Evolutionary conservation across 768 basidiomycete genomes (phyloP).

Genomic region (Jaapia argillacea): DNA sequence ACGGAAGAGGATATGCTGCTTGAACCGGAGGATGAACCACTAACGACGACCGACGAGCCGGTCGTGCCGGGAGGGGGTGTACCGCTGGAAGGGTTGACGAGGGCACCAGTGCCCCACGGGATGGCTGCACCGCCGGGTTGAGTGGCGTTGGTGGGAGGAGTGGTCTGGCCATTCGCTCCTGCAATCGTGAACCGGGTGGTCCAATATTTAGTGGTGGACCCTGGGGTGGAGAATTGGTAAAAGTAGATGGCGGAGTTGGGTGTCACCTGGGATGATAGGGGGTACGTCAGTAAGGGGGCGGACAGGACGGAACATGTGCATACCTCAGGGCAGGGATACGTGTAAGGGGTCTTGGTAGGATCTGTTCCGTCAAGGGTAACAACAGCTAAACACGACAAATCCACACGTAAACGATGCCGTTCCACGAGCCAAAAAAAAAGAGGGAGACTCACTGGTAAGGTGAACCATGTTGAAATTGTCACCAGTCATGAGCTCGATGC

Average conservation of each 20-base stretch:
- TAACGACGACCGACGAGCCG: no score
- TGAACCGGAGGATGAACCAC: neutral
- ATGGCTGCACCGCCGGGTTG: slow-evolving; percentile 40
- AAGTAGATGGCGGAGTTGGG: slow-evolving; percentile 67
- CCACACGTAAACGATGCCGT: no score
- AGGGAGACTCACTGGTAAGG: slow-evolving; percentile 43
- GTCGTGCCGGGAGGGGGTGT: slow-evolving; percentile 11
- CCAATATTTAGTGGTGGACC: slow-evolving; percentile 38
- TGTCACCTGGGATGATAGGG: slow-evolving; percentile 33
- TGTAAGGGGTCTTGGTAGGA: slow-evolving; percentile 30
- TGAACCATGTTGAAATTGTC: slow-evolving; percentile 59
- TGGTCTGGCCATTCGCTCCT: slow-evolving; percentile 31
- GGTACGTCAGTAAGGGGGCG: neutral
- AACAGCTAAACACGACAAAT: slow-evolving; percentile 35
- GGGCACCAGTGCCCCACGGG: slow-evolving; percentile 57
- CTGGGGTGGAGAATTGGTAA: slow-evolving; percentile 58
- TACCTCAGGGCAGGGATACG: slow-evolving; percentile 61
- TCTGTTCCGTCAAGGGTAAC: slow-evolving; percentile 56
- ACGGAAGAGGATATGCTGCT: neutral
- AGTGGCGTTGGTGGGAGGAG: slow-evolving; percentile 37
- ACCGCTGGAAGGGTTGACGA: slow-evolving; percentile 32
- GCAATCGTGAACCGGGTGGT: slow-evolving; percentile 73
- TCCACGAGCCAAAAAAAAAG: neutral
- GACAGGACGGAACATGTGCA: slow-evolving; percentile 10
- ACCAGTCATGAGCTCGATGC: slow-evolving; percentile 76